A percentile compares a stretch with the other conserved stretches of the same genome.
These are phyloP conservation scores for Lentithecium fluviatile DNA, from an alignment of 495 filamentous ascomycete species.

Conservation along the genomic window DNA sequence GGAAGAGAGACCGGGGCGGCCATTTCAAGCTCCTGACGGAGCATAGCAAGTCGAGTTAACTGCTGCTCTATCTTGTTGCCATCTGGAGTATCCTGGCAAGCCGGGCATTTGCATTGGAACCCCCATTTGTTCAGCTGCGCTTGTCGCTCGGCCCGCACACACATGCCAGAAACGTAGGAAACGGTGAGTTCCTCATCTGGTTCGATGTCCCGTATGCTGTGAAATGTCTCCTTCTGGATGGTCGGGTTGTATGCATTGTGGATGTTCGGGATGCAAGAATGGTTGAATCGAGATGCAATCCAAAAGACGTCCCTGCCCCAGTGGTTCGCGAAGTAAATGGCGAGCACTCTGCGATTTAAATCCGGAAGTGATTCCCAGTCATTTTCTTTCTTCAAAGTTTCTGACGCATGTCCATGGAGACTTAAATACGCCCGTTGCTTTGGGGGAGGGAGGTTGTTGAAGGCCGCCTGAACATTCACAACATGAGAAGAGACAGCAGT, in stretches of 20 bases:
- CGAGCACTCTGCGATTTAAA: neutral
- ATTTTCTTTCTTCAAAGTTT: neutral
- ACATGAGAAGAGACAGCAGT: neutral
- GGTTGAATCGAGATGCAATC: constrained; percentile 33
- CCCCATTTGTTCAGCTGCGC: constrained; percentile 10
- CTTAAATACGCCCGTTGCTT: constrained; percentile 12
- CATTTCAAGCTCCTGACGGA: constrained; percentile 1
- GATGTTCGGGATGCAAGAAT: constrained; percentile 39
- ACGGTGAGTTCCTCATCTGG: constrained; percentile 32
- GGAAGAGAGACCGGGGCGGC: no score
- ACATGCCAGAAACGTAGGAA: constrained; percentile 24
- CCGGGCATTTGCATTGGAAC: constrained; percentile 7
- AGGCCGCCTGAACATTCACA: constrained; percentile 12
- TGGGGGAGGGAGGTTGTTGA: constrained; percentile 14
- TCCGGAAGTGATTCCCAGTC: constrained; percentile 5
- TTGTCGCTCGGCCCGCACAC: constrained; percentile 3
- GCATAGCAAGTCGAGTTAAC: neutral
- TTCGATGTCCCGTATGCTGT: constrained; percentile 30
- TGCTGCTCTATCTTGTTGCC: constrained; percentile 1
- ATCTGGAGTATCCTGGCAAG: constrained; percentile 3
- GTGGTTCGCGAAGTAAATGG: constrained; percentile 4
- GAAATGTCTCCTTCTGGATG: constrained; percentile 23
- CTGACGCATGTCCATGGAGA: neutral
- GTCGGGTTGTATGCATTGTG: constrained; percentile 24
- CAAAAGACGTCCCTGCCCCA: constrained; percentile 26